Conservation (phyloP, 176 grass and related monocot species). For the Oryza longistaminata region DNA sequence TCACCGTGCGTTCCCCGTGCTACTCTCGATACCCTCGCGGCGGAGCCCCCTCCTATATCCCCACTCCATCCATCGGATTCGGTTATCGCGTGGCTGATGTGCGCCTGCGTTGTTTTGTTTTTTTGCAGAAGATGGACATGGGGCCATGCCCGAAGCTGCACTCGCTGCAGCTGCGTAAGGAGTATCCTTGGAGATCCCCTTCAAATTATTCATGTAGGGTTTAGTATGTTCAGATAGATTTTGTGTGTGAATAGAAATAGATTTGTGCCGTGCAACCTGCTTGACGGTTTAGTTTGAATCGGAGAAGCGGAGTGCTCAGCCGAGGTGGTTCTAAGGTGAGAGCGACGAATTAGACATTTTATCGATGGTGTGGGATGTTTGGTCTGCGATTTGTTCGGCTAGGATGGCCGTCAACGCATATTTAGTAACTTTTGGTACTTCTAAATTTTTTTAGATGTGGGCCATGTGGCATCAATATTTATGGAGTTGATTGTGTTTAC, state of each 20-base stretch:
- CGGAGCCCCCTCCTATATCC: neutral
- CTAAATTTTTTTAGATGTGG: neutral
- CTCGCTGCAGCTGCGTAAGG: slow-evolving; percentile 78
- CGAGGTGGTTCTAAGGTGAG: neutral
- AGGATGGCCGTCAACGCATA: neutral
- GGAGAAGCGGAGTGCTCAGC: neutral
- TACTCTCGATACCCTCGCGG: neutral
- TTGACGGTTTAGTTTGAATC: neutral
- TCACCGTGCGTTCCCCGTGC: slow-evolving; percentile 54
- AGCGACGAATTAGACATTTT: neutral
- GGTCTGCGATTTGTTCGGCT: neutral
- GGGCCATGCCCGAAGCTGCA: slow-evolving; percentile 88
- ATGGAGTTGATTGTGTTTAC: neutral
- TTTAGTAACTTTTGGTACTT: slow-evolving; percentile 2
- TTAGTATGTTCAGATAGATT: neutral
- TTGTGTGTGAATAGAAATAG: neutral
- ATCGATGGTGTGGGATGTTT: neutral
- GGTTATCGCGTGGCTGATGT: neutral
- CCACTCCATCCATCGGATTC: neutral
- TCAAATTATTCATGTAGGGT: neutral
- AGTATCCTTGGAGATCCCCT: slow-evolving; percentile 69
- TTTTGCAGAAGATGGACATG: slow-evolving; percentile 98
- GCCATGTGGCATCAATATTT: neutral
- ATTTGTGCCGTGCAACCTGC: neutral
- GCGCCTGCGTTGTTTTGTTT: neutral